A percentile compares a stretch with the other conserved stretches of the same genome.
These are phyloP conservation scores for Vitis amurensis DNA, from an alignment of 164 flowering plant species.

Conservation along the genomic window DNA sequence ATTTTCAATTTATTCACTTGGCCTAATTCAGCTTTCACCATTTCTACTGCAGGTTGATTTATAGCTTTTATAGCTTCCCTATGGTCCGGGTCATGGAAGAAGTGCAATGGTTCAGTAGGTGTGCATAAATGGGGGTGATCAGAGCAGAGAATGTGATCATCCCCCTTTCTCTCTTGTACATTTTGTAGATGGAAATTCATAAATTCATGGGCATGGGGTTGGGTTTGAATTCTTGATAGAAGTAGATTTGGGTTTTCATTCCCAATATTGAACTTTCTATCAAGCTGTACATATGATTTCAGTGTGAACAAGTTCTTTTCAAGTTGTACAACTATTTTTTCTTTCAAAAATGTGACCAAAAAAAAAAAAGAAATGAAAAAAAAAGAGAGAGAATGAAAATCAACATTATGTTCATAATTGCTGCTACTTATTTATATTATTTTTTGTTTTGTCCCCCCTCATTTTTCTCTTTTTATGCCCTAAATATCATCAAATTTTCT, in stretches of 20 bases:
- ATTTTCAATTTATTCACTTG: neutral
- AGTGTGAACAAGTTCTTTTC: slow-evolving; percentile 6
- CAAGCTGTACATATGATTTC: slow-evolving; percentile 19
- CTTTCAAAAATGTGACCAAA: neutral
- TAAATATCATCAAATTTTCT: too few relatives aligned
- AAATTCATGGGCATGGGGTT: slow-evolving; percentile 13
- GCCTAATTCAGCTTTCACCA: neutral
- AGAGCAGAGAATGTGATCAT: neutral
- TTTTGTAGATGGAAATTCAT: slow-evolving; percentile 18
- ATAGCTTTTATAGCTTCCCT: too few relatives aligned
- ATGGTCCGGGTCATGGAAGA: too few relatives aligned
- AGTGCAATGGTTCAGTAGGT: too few relatives aligned
- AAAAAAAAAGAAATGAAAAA: neutral
- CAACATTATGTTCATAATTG: neutral
- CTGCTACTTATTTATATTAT: too few relatives aligned
- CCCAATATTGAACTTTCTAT: slow-evolving; percentile 2
- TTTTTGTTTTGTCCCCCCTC: too few relatives aligned
- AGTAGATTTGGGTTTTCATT: slow-evolving; percentile 2
- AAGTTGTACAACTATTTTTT: slow-evolving; percentile 15
- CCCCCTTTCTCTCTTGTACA: slow-evolving; percentile 8
- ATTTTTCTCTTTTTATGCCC: too few relatives aligned
- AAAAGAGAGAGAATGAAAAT: neutral
- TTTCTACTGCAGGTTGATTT: slow-evolving; percentile 4
- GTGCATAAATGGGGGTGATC: too few relatives aligned
- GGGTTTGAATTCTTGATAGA: slow-evolving; percentile 1